Percentiles rank a stretch among this genome's conserved stretches.
phyloP scores from a whole-genome alignment of 257 asterid genomes.

The Ligustrum vulgare region DNA sequence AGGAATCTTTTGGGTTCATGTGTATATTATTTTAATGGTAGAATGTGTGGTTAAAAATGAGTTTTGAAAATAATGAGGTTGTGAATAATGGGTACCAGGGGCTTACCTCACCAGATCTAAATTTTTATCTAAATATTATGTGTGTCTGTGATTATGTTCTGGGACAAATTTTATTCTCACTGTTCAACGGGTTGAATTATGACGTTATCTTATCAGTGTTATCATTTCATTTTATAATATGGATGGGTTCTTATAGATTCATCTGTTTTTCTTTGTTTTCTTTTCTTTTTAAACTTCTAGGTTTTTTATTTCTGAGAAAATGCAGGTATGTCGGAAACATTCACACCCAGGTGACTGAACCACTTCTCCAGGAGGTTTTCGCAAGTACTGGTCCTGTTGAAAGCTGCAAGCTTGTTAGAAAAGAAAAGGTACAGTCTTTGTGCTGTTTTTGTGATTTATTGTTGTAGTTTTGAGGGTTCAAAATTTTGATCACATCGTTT shows the following conservation, averaged over 20 bases:
- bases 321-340: slow-evolving; percentile 94
- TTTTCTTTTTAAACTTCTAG: slow-evolving; percentile 29
- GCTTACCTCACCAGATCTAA: neutral
- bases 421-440: slow-evolving; percentile 60
- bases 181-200: slow-evolving; percentile 2
- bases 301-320: slow-evolving; percentile 44
- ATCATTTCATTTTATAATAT: slow-evolving; percentile 21
- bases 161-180: neutral
- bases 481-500: neutral
- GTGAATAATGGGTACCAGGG: too few species aligned
- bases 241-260: slow-evolving; percentile 27
- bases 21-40: too few species aligned
- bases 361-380: slow-evolving; percentile 87
- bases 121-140: neutral
- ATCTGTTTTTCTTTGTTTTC: slow-evolving; percentile 23
- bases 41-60: too few species aligned
- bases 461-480: neutral
- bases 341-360: slow-evolving; percentile 84
- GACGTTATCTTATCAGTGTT: slow-evolving; percentile 5
- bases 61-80: too few species aligned
- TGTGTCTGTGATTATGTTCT: slow-evolving; percentile 21
- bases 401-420: slow-evolving; percentile 83
- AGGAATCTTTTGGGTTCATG: too few species aligned
- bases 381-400: slow-evolving; percentile 85
- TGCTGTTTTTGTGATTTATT: neutral